phyloP scores from a whole-genome alignment of 495 filamentous ascomycete genomes.

The Aspergillus nanangensis region DNA sequence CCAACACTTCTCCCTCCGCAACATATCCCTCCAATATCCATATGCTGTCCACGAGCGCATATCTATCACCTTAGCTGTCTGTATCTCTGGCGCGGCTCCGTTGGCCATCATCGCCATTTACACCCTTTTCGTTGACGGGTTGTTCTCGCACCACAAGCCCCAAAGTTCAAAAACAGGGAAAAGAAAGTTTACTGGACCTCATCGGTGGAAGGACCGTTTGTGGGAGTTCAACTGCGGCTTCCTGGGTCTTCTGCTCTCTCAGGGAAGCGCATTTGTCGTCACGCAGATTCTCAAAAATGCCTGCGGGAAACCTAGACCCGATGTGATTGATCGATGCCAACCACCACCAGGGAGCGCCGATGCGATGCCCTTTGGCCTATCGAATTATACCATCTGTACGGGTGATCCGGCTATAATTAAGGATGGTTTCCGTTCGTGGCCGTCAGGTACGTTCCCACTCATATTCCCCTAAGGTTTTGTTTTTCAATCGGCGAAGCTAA shows the following conservation, averaged over 20 bases:
- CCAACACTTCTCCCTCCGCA: conserved; percentile 55
- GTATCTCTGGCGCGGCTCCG: conserved; percentile 56
- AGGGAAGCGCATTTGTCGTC: conserved; percentile 66
- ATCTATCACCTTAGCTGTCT: conserved; percentile 50
- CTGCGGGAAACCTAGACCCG: conserved; percentile 80
- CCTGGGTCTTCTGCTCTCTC: conserved; percentile 65
- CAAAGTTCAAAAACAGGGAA: conserved; percentile 30
- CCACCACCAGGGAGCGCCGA: conserved; percentile 40
- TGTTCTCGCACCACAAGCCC: conserved; percentile 60
- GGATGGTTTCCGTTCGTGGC: conserved; percentile 85
- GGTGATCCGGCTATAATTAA: conserved; percentile 61
- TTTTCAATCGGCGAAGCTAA: conserved; percentile 27
- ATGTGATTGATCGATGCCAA: conserved; percentile 68
- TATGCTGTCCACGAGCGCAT: conserved; percentile 72
- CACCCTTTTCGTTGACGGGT: conserved; percentile 67
- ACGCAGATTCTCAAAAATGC: conserved; percentile 82
- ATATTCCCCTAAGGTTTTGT: conserved; percentile 4
- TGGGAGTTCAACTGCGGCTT: conserved; percentile 85
- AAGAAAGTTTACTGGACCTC: conserved; percentile 58
- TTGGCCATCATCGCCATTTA: conserved; percentile 64
- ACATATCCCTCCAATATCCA: conserved; percentile 65
- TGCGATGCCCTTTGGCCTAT: conserved; percentile 46
- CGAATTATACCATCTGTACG: conserved; percentile 64
- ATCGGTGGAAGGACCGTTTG: conserved; percentile 60
- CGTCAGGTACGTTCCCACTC: conserved; percentile 52